Percentiles rank a stretch among this genome's conserved stretches.
phyloP scores from a whole-genome alignment of 129 eudicot species.

The Pulicaria dysenterica region DNA sequence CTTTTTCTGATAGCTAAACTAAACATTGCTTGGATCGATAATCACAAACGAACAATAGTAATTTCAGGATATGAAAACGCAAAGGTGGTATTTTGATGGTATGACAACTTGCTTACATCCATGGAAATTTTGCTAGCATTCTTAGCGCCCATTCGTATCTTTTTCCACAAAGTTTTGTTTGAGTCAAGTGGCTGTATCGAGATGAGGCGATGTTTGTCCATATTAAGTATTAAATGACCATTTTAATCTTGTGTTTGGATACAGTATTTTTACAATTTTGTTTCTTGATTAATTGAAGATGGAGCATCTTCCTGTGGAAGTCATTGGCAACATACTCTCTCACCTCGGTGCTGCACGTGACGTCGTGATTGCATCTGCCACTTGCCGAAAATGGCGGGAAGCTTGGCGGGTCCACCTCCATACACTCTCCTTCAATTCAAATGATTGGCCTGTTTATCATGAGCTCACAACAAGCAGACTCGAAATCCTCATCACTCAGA shows the following conservation, averaged over 20 bases:
- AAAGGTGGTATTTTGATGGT: no score
- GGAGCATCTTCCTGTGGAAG: slow-evolving; percentile 94
- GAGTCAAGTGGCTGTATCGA: not conserved
- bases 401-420: slow-evolving; percentile 80
- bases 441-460: slow-evolving; percentile 80
- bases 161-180: no score
- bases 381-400: slow-evolving; percentile 88
- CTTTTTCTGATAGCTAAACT: no score
- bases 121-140: no score
- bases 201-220: not conserved
- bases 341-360: slow-evolving; percentile 84
- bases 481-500: slow-evolving; percentile 80
- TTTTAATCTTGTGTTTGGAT: not conserved
- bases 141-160: no score
- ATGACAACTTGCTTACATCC: no score
- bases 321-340: slow-evolving; percentile 89
- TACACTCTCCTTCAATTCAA: slow-evolving; percentile 69
- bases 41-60: no score
- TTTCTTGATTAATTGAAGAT: slow-evolving; percentile 35
- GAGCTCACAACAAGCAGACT: slow-evolving; percentile 67
- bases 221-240: not conserved
- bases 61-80: no score
- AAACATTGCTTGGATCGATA: no score
- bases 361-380: slow-evolving; percentile 80
- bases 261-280: not conserved